A percentile compares a stretch with the other conserved stretches of the same genome.
phyloP scores from a whole-genome alignment of 2,329 filamentous ascomycete genomes.

The Claviceps sp. region DNA sequence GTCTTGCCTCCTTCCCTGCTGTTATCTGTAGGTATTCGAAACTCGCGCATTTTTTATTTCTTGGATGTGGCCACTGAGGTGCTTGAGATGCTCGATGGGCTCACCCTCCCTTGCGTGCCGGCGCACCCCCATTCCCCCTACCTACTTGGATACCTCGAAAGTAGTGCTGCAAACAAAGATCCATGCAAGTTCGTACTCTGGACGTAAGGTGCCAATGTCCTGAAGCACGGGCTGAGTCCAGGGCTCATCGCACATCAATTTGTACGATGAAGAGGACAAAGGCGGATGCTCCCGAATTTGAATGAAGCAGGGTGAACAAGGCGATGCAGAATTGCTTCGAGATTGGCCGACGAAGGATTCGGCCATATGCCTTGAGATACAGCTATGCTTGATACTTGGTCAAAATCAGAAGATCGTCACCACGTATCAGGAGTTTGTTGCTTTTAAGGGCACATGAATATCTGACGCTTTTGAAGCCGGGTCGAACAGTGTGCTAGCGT shows the following conservation, averaged over 20 bases:
- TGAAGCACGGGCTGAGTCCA: neutral
- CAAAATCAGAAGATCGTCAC: neutral
- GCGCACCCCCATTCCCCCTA: no score
- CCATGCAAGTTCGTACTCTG: no score
- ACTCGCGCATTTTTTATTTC: conserved; percentile 1
- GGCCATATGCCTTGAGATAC: neutral
- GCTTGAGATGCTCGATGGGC: neutral
- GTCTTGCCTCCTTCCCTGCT: neutral
- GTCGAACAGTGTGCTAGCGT: neutral
- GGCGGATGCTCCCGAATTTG: neutral
- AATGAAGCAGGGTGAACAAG: neutral
- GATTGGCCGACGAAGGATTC: neutral
- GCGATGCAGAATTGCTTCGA: neutral
- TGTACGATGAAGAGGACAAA: neutral
- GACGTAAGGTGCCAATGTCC: neutral
- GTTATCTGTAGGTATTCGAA: neutral
- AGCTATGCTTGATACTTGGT: neutral
- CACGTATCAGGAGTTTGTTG: neutral
- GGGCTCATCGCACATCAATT: neutral
- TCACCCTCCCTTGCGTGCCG: conserved; percentile 4
- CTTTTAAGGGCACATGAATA: neutral
- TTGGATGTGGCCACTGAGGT: neutral
- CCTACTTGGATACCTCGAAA: no score
- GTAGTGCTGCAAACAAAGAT: neutral
- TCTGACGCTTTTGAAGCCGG: neutral